These are phyloP conservation scores for Ophiorrhiza pumila DNA, from an alignment of 257 asterid genomes.

Conservation along the genomic window DNA sequence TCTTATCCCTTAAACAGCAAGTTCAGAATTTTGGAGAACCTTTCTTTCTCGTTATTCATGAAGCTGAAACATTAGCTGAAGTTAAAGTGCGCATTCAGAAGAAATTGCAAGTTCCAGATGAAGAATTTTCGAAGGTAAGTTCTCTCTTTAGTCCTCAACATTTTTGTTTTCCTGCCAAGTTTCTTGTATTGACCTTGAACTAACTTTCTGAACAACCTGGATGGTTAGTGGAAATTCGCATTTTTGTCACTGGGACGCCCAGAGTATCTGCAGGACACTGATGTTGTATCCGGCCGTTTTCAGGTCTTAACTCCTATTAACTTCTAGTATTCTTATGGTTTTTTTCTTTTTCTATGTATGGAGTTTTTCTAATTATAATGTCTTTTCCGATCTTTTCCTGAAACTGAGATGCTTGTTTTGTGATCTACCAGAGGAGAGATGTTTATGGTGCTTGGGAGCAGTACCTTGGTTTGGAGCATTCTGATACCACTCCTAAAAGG, in stretches of 20 bases:
- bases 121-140: constrained; percentile 80
- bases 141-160: background rate
- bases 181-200: constrained; percentile 12
- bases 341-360: background rate
- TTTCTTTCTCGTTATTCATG: constrained; percentile 81
- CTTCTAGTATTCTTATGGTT: constrained; percentile 6
- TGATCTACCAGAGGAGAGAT: constrained; percentile 59
- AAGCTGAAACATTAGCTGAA: constrained; percentile 82
- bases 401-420: constrained; percentile 8
- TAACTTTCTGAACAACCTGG: constrained; percentile 10
- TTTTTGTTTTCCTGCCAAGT: background rate
- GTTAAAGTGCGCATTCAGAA: constrained; percentile 80
- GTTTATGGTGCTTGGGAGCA: constrained; percentile 97
- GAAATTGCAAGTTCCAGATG: constrained; percentile 84
- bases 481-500: constrained; percentile 81
- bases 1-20: constrained; percentile 46
- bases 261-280: constrained; percentile 87
- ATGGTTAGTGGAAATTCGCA: constrained; percentile 89
- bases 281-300: constrained; percentile 72
- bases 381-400: background rate
- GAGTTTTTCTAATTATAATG: background rate
- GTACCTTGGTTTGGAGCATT: constrained; percentile 93
- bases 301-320: constrained; percentile 45
- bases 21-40: constrained; percentile 97
- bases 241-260: constrained; percentile 92